Evolutionary conservation across 305 asterid genomes (phyloP).

Genomic region (Salvia sclarea): DNA sequence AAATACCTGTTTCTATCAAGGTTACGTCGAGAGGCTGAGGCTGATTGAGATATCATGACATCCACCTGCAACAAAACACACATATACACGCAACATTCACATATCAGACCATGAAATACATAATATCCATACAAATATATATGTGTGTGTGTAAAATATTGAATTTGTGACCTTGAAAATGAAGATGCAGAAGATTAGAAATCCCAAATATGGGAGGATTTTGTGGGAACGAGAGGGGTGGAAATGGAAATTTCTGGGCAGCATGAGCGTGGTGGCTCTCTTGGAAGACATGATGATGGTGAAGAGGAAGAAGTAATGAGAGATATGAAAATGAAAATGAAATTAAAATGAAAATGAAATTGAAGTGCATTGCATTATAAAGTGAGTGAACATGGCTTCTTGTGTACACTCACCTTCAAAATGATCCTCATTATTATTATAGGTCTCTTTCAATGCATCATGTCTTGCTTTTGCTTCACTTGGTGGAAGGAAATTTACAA

Average conservation of each 20-base stretch:
- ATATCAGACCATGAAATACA: not conserved
- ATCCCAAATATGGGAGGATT: conserved; percentile 55
- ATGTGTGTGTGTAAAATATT: not conserved
- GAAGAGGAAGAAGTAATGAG: not conserved
- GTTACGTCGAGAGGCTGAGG: conserved; percentile 46
- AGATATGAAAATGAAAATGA: not conserved
- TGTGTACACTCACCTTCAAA: not conserved
- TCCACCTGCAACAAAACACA: conserved; percentile 49
- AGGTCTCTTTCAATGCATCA: conserved; percentile 19
- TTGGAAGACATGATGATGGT: not conserved
- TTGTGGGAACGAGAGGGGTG: conserved; percentile 49
- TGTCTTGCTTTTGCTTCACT: conserved; percentile 10
- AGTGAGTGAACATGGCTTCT: not conserved
- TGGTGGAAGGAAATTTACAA: not conserved
- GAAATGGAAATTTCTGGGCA: conserved; percentile 31
- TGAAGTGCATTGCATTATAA: not conserved
- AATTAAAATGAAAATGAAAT: too few species aligned
- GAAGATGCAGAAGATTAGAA: conserved; percentile 55
- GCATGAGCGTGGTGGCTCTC: conserved; percentile 24
- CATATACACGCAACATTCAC: not conserved
- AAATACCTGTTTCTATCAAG: conserved; percentile 29
- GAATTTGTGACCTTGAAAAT: conserved; percentile 58
- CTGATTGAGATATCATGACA: conserved; percentile 52
- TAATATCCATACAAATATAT: not conserved
- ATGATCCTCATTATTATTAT: not conserved